A percentile compares a stretch with the other conserved stretches of the same genome.
phyloP scores from a whole-genome alignment of 306 rosid genomes.

The Gynostemma pentaphyllum region DNA sequence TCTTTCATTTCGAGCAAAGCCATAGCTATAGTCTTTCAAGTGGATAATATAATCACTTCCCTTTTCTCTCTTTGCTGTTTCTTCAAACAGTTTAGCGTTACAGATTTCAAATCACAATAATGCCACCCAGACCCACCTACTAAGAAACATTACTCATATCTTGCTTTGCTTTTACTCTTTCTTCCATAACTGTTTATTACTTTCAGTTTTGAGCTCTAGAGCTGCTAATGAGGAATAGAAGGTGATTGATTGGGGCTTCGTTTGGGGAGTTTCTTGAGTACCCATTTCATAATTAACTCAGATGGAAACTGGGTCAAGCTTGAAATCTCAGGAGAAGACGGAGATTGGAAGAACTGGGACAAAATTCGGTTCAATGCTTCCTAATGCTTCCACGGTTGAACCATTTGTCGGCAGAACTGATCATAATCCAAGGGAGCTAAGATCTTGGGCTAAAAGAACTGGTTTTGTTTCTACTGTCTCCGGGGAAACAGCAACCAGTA shows the following conservation, averaged over 20 bases:
- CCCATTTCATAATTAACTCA: conserved; percentile 14
- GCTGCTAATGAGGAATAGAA: neutral
- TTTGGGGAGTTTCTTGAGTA: neutral
- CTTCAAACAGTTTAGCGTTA: neutral
- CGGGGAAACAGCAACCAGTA: conserved; percentile 45
- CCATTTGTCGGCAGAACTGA: conserved; percentile 58
- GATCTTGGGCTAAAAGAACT: conserved; percentile 84
- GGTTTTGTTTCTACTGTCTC: conserved; percentile 81
- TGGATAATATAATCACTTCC: conserved; percentile 6
- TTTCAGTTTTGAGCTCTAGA: neutral
- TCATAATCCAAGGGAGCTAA: conserved; percentile 62
- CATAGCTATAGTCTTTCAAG: neutral
- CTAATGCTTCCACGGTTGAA: conserved; percentile 29
- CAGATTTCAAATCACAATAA: conserved; percentile 4
- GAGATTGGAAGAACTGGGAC: conserved; percentile 19
- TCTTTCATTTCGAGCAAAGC: neutral
- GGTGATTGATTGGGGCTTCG: neutral
- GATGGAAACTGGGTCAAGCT: conserved; percentile 51
- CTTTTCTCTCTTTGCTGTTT: conserved; percentile 11
- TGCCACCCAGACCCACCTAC: neutral
- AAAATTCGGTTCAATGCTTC: conserved; percentile 22
- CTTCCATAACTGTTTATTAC: conserved; percentile 5
- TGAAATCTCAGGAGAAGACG: conserved; percentile 15
- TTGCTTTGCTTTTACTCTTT: conserved; percentile 41
- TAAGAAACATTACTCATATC: conserved; percentile 7